Evolutionary conservation across 495 filamentous ascomycete genomes (phyloP), one percentile per base, ranked within the genome.

Genomic region (Podospora bellae-mahoneyi): DNA sequence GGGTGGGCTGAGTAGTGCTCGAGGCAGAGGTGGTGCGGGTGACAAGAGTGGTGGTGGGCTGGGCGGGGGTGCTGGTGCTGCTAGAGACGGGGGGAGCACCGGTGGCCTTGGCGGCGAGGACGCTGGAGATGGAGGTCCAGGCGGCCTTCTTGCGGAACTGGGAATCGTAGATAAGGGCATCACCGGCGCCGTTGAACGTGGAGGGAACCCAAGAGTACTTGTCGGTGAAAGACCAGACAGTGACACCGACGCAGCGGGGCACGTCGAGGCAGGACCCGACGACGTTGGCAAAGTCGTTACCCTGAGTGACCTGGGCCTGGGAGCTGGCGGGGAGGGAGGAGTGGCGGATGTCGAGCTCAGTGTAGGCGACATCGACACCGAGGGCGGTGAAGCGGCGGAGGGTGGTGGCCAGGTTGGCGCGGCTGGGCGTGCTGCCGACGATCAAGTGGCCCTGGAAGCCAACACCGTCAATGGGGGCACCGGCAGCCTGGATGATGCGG

Each of bases 161-260:
- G 67, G 75, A 75, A 68, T 87, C 83, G 81, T 83, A 88, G n/a
- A 85, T 80, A n/a, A 80, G 78, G 0, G 86, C 85, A 53, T 77
- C 83, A 7, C 86, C 86, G n/a, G 82, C 74, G 27, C 86, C 86
- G 2, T 76, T 65, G 76, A 88, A 88, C 2, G 81, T 82, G 18
- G 44, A 23, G 20, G 75, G 75, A 9, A 79, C 64, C 86, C 86
- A 88, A 23, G 78, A 82, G 76, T 87, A 86, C 76, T 85, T 84
- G 71, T 90, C 88, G 20, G 82, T 85, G 78, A 84, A 89, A 67
- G 85, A 82, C 88, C 87, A 89, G 67, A 88, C 82, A n/a, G 85
- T 89, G 34, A 90, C 76, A 2, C 87, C 89, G 39, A 89, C 78
- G 71, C 89, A 91, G 5, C 78, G 71, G 6, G 73, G 59, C 1